Evolutionary conservation across 192 early-diverging fungal species (phyloP).

Genomic region (Spizellomyces punctatus): DNA sequence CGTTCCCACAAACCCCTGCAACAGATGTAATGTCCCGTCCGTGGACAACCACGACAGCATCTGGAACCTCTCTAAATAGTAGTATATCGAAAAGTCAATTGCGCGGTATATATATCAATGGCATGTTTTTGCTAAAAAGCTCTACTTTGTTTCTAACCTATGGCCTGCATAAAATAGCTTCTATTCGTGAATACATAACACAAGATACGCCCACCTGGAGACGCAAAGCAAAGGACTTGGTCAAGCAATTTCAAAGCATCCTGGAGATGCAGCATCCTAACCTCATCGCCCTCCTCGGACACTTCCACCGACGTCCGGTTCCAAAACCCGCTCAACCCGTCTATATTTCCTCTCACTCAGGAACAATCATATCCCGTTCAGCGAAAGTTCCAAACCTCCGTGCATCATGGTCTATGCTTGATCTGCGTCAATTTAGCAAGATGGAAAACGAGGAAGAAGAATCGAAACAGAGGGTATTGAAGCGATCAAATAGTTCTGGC

Average conservation of each 20-base stretch:
- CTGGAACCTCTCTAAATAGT: too few species aligned
- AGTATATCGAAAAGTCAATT: too few species aligned
- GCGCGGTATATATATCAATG: too few species aligned
- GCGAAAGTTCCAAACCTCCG: slow-evolving; percentile 23
- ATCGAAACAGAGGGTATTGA: background rate
- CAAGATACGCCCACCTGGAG: slow-evolving; percentile 40
- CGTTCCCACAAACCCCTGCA: too few species aligned
- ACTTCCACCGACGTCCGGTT: slow-evolving; percentile 33
- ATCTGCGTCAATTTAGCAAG: slow-evolving; percentile 15
- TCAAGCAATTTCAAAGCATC: slow-evolving; percentile 22
- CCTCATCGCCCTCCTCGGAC: slow-evolving; percentile 17
- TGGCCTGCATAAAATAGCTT: background rate
- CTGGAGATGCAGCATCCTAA: slow-evolving; percentile 27
- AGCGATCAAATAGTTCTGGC: slow-evolving; percentile 37
- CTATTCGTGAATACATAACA: slow-evolving; percentile 36
- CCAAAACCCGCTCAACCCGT: slow-evolving; percentile 1
- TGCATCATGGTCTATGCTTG: slow-evolving; percentile 37
- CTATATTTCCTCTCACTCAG: slow-evolving; percentile 24
- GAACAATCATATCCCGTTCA: slow-evolving; percentile 18
- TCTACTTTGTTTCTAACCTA: too few species aligned
- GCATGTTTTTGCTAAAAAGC: too few species aligned
- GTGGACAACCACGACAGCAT: too few species aligned
- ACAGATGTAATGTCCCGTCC: too few species aligned
- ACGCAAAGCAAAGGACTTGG: slow-evolving; percentile 25
- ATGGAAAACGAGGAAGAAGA: background rate